Evolutionary conservation across 805 yeast species (phyloP), one percentile per base, ranked within the genome.

Genomic region (Phaffomyces thermotolerans): DNA sequence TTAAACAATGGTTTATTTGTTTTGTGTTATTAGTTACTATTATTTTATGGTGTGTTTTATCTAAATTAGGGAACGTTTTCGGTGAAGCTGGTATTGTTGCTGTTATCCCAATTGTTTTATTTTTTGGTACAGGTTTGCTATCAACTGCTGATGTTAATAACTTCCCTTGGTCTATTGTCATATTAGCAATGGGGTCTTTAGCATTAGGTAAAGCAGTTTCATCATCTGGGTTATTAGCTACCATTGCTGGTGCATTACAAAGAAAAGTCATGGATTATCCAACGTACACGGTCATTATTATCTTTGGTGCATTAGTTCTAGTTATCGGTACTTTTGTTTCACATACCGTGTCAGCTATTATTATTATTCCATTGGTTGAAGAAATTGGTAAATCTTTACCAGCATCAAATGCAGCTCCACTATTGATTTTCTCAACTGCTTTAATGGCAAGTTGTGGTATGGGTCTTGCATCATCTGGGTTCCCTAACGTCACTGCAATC

Each of bases 401-500:
- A 3, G 76, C 74, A 30, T 85, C 90, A 4, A 95, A 86, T 56
- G 91, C 97, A 20, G 65, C 72, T 2, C 65, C 65, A 8, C 52
- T 67, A 25, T 49, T 69, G 40, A 65, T 68, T 40, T 68, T 69
- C 40, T 68, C 69, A 37, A 62, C 67, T 45, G 73, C 89, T 33
- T 61, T 90, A 40, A 65, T 91, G 51, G 82, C 95, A 17, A 89
- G 97, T 0, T 84, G 86, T 43, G 99, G 98, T 46, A 93, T 91
- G 98, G 98, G 96, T 6, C 71, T 91, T 45, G 97, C 98, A 2
- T 90, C 98, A 0, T 83, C 95, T 0, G 98, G 99, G 0, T 93
- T 93, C 73, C 99, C 99, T n/a, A 91, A 93, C 58, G 96, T 93
- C 32, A 90, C 98, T 0, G 99, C 98, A 0, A 87, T 93, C 48